Evolutionary conservation across 164 flowering plant species (phyloP), one percentile per base, ranked within the genome.

Genomic region (Tinospora cordifolia): DNA sequence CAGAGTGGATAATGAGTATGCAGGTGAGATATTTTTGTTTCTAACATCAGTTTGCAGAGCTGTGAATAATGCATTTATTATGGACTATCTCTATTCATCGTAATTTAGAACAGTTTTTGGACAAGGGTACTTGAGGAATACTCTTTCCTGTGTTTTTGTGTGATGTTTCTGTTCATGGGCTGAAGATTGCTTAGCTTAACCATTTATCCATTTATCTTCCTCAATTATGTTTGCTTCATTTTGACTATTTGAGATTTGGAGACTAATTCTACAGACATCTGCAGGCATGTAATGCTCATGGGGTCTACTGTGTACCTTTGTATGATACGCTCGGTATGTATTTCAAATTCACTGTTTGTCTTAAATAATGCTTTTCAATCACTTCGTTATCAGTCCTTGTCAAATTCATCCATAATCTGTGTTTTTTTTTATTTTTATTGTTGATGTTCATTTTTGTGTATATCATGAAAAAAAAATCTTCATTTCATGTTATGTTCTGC

Each of bases 261-360:
- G 15, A 41, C 60, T 69, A 66, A 71, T 65, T 25, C 59, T 68
- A 30, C 62, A 12, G 68, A 34, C 47, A 66, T 69, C 49, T 83
- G 81, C 97, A 95, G 97, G 99, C 98, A 19, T 95, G 99, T 81
- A 95, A 95, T 84, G 98, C 98, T 75, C 98, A 91, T 76, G 99
- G 95, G 54, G 78, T 93, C 67, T 83, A 83, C 72, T 95, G 98
- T 76, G 98, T 95, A 77, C 99, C 99, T 74, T 75, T 95, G 51
- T 95, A 95, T 79, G 99, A 95, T 74, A 87, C 96, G 13, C 83
- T 95, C 44, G 99, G 99, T 92, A 92, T 49, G 86, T 65, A 63
- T 67, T 30, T 69, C 51, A n/a, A 4, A 2, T 30, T 30, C 36
- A 30, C 3, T 30, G 36, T 30, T 30, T 30, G 36, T 30, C 36